Base-by-base conservation (phyloP, 2,329 filamentous ascomycete species). In the Claviceps quebecensis region DNA sequence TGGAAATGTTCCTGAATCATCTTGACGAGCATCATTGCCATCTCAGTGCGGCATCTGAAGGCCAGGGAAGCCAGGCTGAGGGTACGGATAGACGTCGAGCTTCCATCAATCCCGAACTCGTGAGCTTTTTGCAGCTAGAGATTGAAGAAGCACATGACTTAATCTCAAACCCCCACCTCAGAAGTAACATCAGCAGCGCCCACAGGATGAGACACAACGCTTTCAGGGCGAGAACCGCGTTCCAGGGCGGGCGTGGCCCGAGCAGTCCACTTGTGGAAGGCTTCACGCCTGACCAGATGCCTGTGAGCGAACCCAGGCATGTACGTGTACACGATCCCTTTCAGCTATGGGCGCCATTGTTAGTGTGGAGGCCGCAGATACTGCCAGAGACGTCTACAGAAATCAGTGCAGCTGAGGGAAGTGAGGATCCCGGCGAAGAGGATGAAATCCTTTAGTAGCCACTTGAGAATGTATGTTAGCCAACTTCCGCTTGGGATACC, bases 251-350 rank as follows among this genome's bases (percentile, higher is more conserved):
- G 45, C 47, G 34, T 2, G 58, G 61, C 1, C 45, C 53, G 5
- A 54, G 58, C 6, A 65, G 61, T 26, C 57, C 59, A 0, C 49
- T 65, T 5, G 43, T 48, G 0, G 57, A 59, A 6, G 49, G 50
- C 2, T 54, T 56, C 16, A 19, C 45, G 3, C 43, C 56, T 9
- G 55, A 60, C 6, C 56, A 63, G 13, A 37, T 34, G 11, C 38
- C 3, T 13, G 41, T 23, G 23, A n/a, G n/a, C 19, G 47, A 52
- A 9, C 26, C 41, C 5, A 46, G 47, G 43, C 4, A 48, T 19
- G 17, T 17, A 38, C 14, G 9, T 26, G n/a, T 1, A 7, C 14
- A 34, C 14, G 14, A 5, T 8, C 14, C n/a, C 37, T 14, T n/a
- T n/a, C 5, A 29, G n/a, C 2, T 13, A 29, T 34, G 43, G 23